A percentile compares a stretch with the other conserved stretches of the same genome.
Conservation (phyloP, 768 basidiomycete genomes). For the Brasilioporus rufonigricans region DNA sequence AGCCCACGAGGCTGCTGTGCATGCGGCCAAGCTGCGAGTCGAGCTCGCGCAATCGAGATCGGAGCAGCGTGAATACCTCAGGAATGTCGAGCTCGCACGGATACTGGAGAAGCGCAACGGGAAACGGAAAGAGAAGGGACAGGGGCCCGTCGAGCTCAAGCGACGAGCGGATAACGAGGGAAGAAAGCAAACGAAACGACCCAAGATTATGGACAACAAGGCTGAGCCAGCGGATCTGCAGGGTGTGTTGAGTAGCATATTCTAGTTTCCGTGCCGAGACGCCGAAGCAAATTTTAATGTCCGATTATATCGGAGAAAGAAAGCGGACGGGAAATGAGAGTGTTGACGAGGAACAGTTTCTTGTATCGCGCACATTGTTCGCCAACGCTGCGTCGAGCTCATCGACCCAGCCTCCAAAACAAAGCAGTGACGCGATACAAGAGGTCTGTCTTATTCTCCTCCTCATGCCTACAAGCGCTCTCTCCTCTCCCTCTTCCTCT, state of each 20-base stretch:
- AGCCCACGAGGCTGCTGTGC: conserved; percentile 94
- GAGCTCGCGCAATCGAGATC: conserved; percentile 84
- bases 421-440: conserved; percentile 52
- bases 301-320: conserved; percentile 27
- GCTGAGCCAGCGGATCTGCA: conserved; percentile 30
- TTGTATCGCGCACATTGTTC: conserved; percentile 61
- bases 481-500: conserved; percentile 58
- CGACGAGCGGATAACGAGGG: conserved; percentile 12
- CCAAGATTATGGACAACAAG: neutral
- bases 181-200: conserved; percentile 14
- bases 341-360: conserved; percentile 11
- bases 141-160: conserved; percentile 38
- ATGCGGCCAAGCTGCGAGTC: conserved; percentile 84
- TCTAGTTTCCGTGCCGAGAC: conserved; percentile 34
- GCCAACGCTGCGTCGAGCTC: conserved; percentile 38
- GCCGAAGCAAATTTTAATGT: conserved; percentile 10
- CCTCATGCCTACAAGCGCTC: conserved; percentile 77
- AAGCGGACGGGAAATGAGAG: conserved; percentile 14
- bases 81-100: conserved; percentile 90
- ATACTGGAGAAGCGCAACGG: conserved; percentile 80
- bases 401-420: conserved; percentile 32
- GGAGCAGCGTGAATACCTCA: conserved; percentile 91
- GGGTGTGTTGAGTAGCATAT: conserved; percentile 50
- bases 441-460: conserved; percentile 81
- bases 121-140: conserved; percentile 58